Base-by-base conservation (phyloP, 768 basidiomycete species). In the Xerocomellus amylosporus region DNA sequence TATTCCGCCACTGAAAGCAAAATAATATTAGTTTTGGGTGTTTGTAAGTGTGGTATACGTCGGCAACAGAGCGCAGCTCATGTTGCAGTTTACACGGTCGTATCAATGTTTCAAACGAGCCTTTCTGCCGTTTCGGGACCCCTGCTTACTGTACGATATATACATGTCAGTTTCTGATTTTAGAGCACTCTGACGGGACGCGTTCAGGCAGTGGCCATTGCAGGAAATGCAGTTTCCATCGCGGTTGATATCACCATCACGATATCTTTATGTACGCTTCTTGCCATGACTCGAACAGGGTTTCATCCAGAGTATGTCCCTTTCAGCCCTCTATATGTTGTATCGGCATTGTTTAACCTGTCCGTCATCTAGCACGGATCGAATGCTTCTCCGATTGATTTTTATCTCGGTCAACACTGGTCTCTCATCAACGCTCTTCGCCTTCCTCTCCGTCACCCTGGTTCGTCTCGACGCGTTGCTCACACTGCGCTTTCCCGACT, bases 341-440 rank as follows among this genome's bases (percentile, higher is more conserved):
- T 37, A 26, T 38, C 42, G 43, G 10, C 45, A 14, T 34, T 10
- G 34, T 38, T 45, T 46, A 28, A 49, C 51, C 45, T 39, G 55
- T 17, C 14, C 8, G 7, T 48, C 47, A 30, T 44, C 37, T 36
- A 67, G 65, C 45, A 68, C 64, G 24, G 66, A 66, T 46, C 59
- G 38, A 17, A 64, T 63, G 55, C 51, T 67, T 58, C 50, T 51
- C 26, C 58, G 66, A 17, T 8, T 68, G 54, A 64, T 67, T 37
- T 55, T 68, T 46, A 62, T 61, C 43, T 64, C 62, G 34, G 60
- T 60, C 43, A 64, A 66, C 42, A 58, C 67, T 5, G 62, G 68
- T 1, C 64, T 65, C 33, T 67, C 55, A 8, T 66, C 60, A 2
- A 58, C 62, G 7, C 34, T 59, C n/a, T 67, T 70, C 8, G 60